phyloP scores from a whole-genome alignment of 2,329 filamentous ascomycete species.

The Fusarium sp. region DNA sequence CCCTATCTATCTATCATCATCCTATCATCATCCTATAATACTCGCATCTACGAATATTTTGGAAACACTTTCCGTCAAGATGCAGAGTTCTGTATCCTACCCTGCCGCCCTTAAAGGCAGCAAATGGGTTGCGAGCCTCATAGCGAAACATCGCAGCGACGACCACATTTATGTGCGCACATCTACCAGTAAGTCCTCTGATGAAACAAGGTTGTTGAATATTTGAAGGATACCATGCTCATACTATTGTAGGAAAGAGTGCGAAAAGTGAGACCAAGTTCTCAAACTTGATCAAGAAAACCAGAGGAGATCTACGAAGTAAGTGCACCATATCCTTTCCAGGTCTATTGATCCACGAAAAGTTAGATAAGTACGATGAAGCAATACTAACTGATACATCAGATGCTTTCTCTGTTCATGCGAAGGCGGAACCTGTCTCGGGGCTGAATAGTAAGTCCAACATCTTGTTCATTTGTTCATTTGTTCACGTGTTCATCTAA shows the following conservation, averaged over 20 bases:
- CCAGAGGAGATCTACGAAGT: constrained; percentile 22
- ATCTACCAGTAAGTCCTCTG: constrained; percentile 8
- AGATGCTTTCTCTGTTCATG: constrained; percentile 4
- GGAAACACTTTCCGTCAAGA: neutral
- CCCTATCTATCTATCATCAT: neutral
- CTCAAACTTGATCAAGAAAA: constrained; percentile 8
- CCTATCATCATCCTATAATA: neutral
- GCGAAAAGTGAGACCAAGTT: constrained; percentile 15
- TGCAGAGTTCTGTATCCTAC: constrained; percentile 26
- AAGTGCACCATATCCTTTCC: neutral
- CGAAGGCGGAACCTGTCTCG: neutral
- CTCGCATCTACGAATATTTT: neutral
- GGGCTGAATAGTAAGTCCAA: constrained; percentile 13
- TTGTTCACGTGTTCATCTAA: neutral
- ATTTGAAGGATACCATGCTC: neutral
- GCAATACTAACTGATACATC: neutral
- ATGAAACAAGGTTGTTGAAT: neutral
- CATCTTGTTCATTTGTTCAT: neutral
- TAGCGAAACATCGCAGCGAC: neutral
- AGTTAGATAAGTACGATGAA: neutral
- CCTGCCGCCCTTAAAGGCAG: constrained; percentile 25
- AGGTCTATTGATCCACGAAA: neutral
- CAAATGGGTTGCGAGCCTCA: constrained; percentile 16
- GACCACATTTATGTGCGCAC: neutral
- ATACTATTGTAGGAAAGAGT: neutral